Evolutionary conservation across 305 asterid genomes (phyloP).

Genomic region (Solanum hybrid): DNA sequence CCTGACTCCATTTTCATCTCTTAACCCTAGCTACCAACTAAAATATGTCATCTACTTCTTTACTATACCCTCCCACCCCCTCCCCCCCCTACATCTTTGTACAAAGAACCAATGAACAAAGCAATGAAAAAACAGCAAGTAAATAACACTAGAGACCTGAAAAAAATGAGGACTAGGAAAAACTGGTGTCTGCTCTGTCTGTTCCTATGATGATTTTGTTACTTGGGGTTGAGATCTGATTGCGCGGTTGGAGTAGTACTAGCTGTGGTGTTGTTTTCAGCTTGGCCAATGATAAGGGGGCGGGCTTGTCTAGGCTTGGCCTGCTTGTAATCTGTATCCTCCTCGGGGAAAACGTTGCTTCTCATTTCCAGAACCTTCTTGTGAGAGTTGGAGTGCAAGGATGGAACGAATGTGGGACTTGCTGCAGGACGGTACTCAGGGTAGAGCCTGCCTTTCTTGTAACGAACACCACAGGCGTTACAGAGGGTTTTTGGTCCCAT

Average conservation of each 20-base stretch:
- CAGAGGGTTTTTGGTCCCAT: conserved; percentile 13
- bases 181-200: not conserved
- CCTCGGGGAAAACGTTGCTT: not conserved
- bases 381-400: conserved; percentile 15
- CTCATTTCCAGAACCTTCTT: conserved; percentile 14
- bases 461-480: conserved; percentile 13
- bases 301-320: not conserved
- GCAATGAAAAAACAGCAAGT: not conserved
- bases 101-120: conserved; percentile 10
- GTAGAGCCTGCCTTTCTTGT: conserved; percentile 8
- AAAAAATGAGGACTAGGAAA: not conserved
- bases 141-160: not conserved
- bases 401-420: conserved; percentile 12
- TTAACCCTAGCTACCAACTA: not conserved
- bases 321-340: not conserved
- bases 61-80: not conserved
- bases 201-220: not conserved
- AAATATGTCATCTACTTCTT: not conserved
- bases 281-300: not conserved
- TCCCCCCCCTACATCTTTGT: not conserved
- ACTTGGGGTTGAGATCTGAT: not conserved
- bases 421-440: conserved; percentile 18
- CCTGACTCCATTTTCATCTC: not conserved
- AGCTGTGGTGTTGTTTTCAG: not conserved
- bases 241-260: not conserved